These are phyloP conservation scores for Candida sithepensis DNA, from an alignment of 805 yeast genomes.

Conservation along the genomic window DNA sequence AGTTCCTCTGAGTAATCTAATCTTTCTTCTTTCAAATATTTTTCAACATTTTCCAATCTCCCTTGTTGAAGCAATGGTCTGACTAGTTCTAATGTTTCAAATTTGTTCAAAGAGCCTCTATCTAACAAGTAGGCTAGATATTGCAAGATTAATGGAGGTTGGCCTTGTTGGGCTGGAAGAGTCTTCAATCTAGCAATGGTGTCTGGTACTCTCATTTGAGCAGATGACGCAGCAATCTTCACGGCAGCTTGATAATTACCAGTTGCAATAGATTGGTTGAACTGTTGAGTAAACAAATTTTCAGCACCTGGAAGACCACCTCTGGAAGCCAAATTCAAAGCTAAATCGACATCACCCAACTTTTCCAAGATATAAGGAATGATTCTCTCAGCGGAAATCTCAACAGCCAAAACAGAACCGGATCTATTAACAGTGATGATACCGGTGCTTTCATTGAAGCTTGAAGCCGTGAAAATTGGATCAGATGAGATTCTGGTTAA, in stretches of 20 bases:
- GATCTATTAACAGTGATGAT: constrained; percentile 88
- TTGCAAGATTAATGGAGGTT: constrained; percentile 89
- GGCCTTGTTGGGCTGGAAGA: constrained; percentile 89
- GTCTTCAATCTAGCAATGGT: constrained; percentile 90
- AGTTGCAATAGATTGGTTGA: constrained; percentile 73
- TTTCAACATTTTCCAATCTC: constrained; percentile 88
- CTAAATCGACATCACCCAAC: constrained; percentile 81
- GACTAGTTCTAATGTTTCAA: constrained; percentile 92
- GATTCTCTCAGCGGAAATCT: constrained; percentile 76
- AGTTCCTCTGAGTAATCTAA: constrained; percentile 93
- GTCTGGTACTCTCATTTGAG: constrained; percentile 87
- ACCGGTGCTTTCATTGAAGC: constrained; percentile 73
- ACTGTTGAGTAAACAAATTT: constrained; percentile 83
- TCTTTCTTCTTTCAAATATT: constrained; percentile 95
- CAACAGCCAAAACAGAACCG: constrained; percentile 94
- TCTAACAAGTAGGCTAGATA: constrained; percentile 90
- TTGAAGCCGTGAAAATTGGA: constrained; percentile 85
- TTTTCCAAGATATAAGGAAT: constrained; percentile 87
- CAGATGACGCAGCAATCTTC: constrained; percentile 92
- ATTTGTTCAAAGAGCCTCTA: constrained; percentile 86
- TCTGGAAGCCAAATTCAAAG: constrained; percentile 84
- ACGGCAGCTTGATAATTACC: constrained; percentile 94
- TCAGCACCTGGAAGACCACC: constrained; percentile 99
- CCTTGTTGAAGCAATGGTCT: constrained; percentile 94
- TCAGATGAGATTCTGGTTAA: constrained; percentile 96